Conservation (phyloP, 176 grass and related monocot genomes). For the Oryza glaberrima region DNA sequence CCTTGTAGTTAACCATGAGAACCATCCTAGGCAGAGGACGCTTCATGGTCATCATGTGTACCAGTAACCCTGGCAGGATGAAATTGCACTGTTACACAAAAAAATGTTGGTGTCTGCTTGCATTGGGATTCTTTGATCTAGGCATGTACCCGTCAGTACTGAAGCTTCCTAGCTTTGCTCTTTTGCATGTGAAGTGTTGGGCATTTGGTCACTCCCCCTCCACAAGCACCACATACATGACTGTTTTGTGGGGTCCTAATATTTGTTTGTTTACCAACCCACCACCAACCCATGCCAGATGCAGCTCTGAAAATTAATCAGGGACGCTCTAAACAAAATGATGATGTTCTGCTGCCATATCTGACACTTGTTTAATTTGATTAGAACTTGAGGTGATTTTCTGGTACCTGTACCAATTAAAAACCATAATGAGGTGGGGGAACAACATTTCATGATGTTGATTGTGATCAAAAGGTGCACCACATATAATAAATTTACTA, state of each 20-base stretch:
- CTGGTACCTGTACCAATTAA: constrained; percentile 10
- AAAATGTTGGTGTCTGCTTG: neutral
- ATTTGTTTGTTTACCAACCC: constrained; percentile 4
- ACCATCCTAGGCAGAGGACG: neutral
- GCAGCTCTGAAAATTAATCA: neutral
- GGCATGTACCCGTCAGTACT: constrained; percentile 15
- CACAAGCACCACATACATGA: neutral
- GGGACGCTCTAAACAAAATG: neutral
- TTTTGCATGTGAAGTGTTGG: constrained; percentile 19
- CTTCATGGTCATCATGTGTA: neutral
- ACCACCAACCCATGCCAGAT: neutral
- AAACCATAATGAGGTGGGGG: neutral
- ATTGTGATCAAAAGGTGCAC: neutral
- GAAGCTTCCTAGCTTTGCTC: constrained; percentile 24
- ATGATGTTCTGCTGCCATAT: constrained; percentile 32
- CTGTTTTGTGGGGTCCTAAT: neutral
- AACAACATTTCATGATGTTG: constrained; percentile 1
- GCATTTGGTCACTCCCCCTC: neutral
- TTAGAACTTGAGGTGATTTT: neutral
- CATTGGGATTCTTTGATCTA: neutral
- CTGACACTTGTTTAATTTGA: constrained; percentile 34
- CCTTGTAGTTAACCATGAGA: neutral
- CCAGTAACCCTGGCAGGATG: neutral
- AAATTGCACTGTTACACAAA: neutral
- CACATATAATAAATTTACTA: neutral